Base-by-base conservation (phyloP, 345 rosid species). In the rapeseed (Brassica napus) region DNA sequence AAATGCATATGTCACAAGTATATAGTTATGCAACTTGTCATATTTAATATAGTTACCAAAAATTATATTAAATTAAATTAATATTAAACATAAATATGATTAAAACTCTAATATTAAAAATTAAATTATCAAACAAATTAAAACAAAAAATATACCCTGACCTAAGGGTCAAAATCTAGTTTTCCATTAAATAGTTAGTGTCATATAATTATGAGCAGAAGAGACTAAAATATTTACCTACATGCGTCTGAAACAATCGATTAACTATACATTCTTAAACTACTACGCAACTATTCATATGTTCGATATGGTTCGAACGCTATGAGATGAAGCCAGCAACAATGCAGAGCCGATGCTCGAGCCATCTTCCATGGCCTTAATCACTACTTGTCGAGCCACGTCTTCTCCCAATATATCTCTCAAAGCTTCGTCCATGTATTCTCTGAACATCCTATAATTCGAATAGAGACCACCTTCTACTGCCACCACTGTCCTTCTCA, bases 381-480 rank as follows among this genome's bases (percentile, higher is more conserved):
- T 77, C 61, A 84, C 76, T 10, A 93, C 89, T 31, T 90, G 85
- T 55, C 72, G 78, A 4, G 92, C 90, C 9, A 86, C 86, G 1
- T 89, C 88, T 67, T 86, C 95, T 15, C 99, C 99, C 75, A 95
- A 54, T 68, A 95, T 87, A 30, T 90, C 96, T n/a, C 65, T 74
- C 82, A 95, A 66, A n/a, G 92, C 98, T 83, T 86, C 98, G 24
- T 93, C 87, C 91, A 95, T 76, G 80, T 95, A 91, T 69, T 93
- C 94, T 73, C 89, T 84, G 78, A 95, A 95, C 85, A 88, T 80
- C 10, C 73, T 79, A 68, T 91, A 94, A 16, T 79, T 78, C 31
- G 88, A 82, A 72, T 92, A 94, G 35, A 94, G 78, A 65, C 91
- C 81, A 44, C 98, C 98, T 83, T 91, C 95, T 4, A 94, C 83